A percentile compares a stretch with the other conserved stretches of the same genome.
Conservation (phyloP, 495 filamentous ascomycete species). For the Penicillium soppii region DNA sequence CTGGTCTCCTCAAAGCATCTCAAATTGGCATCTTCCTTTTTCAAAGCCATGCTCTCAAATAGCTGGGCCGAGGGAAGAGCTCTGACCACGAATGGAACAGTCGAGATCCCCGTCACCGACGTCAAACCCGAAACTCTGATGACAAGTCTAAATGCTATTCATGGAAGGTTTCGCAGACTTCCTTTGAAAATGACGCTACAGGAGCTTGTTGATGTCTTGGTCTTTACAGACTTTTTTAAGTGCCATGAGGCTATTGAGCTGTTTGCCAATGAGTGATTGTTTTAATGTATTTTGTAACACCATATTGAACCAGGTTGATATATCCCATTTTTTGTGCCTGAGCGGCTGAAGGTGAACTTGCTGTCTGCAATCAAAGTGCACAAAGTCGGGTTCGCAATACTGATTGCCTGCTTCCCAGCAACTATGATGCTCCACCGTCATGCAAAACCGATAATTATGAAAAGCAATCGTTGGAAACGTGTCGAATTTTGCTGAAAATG, state of each 20-base stretch:
- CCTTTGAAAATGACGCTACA: background rate
- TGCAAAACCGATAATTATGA: too few species aligned
- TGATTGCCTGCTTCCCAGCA: too few species aligned
- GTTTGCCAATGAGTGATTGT: background rate
- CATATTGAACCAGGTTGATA: too few species aligned
- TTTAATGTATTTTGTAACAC: background rate
- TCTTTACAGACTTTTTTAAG: background rate
- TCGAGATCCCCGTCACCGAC: background rate
- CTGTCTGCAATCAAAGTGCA: too few species aligned
- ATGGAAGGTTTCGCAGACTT: background rate
- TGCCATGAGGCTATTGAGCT: background rate
- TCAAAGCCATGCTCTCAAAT: background rate
- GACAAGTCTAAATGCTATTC: background rate
- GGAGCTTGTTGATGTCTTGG: background rate
- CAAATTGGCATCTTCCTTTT: background rate
- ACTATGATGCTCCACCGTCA: too few species aligned
- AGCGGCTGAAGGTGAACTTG: too few species aligned
- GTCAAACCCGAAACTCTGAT: background rate
- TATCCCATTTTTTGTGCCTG: too few species aligned
- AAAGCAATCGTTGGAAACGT: too few species aligned
- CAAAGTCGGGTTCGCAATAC: too few species aligned
- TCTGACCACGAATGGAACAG: background rate
- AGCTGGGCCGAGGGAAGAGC: background rate
- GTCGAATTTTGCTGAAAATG: too few species aligned
- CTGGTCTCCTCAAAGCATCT: slow-evolving; percentile 3